Base-by-base conservation (phyloP, 2,329 filamentous ascomycete species). In the Periconia sp. region DNA sequence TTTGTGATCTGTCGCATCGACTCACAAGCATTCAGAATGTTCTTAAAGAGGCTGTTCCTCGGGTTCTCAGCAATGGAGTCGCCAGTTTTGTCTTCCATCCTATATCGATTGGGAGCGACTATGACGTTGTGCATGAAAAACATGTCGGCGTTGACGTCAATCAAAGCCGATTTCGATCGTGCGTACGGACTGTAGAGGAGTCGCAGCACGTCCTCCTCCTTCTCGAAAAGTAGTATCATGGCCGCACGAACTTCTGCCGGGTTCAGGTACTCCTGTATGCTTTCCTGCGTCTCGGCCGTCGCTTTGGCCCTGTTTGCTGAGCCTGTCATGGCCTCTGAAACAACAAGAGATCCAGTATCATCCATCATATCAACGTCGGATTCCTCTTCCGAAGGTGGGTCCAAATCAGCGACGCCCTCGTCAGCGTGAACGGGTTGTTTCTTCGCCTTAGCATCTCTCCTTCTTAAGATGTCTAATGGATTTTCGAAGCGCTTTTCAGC, bases 41-140 rank as follows among this genome's bases (percentile, higher is more conserved):
- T 82, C 70, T 92, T 95, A 77, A 96, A 96, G 0, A 93, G 83
- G 0, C 82, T 85, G 74, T 99, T 99, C 71, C 96, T 90, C 63
- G 92, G 86, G 2, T 91, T 88, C 72, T 99, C 94, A 23, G 91
- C 85, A 59, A 97, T 89, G 50, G 92, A 86, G 42, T 88, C 86
- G 35, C 91, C 91, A 30, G 90, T 92, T 55, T 86, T 84, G 10
- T 92, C 91, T 71, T 95, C 91, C 13, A 94, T 92, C 41, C 94
- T 87, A 73, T 89, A 99, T 64, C 87, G 89, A 71, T 96, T 99
- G 2, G 94, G 94, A 1, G 95, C 92, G 0, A 99, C 91, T 14
- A 97, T 80, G 49, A 99, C 79, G 35, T 86, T 88, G 52, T 89
- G 87, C 52, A 97, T 81, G 76, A 99, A 99, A 76, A 99, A 97